Conservation (phyloP, 257 asterid species). For the Orobanche coerulescens region DNA sequence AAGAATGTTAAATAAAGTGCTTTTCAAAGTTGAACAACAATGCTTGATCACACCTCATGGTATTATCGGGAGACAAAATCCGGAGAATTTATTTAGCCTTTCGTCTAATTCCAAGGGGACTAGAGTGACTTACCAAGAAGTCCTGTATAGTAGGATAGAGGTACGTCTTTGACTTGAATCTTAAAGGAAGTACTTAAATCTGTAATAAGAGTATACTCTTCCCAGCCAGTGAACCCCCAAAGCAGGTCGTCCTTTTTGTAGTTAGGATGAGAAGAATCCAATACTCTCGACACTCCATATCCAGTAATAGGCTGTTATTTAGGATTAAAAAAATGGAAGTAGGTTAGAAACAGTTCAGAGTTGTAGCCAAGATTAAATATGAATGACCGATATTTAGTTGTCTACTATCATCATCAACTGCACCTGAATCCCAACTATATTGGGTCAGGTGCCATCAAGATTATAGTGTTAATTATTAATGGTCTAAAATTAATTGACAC, state of each 20-base stretch:
- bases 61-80: background rate
- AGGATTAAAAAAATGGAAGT: background rate
- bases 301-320: constrained; percentile 25
- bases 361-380: too few relatives aligned
- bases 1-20: too few relatives aligned
- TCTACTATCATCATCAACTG: too few relatives aligned
- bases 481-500: too few relatives aligned
- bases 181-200: constrained; percentile 15
- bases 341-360: background rate
- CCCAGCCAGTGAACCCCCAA: constrained; percentile 34
- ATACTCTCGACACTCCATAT: constrained; percentile 27
- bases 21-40: background rate
- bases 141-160: constrained; percentile 57
- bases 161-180: constrained; percentile 30
- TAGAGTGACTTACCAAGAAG: constrained; percentile 36
- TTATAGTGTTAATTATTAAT: too few relatives aligned
- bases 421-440: too few relatives aligned
- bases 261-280: constrained; percentile 29
- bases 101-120: background rate
- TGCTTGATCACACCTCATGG: too few relatives aligned
- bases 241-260: constrained; percentile 31
- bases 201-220: constrained; percentile 30
- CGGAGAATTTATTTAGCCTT: background rate
- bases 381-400: background rate
- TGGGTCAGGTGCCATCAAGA: too few relatives aligned